phyloP scores from a whole-genome alignment of 164 flowering plant species.

The Dillenia suffruticosa region DNA sequence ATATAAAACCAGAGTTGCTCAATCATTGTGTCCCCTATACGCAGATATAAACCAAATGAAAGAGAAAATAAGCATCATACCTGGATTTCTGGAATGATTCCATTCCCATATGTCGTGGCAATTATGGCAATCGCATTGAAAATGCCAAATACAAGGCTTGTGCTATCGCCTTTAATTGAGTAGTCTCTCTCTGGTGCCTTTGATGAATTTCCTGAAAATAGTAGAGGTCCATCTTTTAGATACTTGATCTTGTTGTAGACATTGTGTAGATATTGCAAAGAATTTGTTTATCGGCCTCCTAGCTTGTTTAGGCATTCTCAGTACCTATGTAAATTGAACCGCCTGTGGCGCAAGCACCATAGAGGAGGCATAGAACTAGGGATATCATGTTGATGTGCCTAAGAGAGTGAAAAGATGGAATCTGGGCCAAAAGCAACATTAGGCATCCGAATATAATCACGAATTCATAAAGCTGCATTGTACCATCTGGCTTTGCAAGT shows the following conservation, averaged over 20 bases:
- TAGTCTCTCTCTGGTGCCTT: conserved; percentile 54
- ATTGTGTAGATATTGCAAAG: neutral
- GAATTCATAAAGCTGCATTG: conserved; percentile 53
- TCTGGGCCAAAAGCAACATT: conserved; percentile 60
- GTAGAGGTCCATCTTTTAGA: too few relatives aligned
- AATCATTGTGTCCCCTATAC: neutral
- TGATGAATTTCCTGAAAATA: conserved; percentile 41
- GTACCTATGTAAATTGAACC: conserved; percentile 60
- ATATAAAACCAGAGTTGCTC: neutral
- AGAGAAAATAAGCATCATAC: conserved; percentile 13
- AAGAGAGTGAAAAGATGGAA: conserved; percentile 75
- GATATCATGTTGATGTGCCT: conserved; percentile 68
- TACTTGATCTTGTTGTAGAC: too few relatives aligned
- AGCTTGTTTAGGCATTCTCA: too few relatives aligned
- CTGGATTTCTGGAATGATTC: conserved; percentile 77
- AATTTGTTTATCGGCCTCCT: neutral
- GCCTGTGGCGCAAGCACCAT: conserved; percentile 55
- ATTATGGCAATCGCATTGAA: conserved; percentile 61
- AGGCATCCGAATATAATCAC: conserved; percentile 53
- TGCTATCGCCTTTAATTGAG: conserved; percentile 23
- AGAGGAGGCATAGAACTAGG: conserved; percentile 41
- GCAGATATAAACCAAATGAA: neutral
- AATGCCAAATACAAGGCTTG: conserved; percentile 34
- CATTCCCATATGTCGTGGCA: conserved; percentile 69
- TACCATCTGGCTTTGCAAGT: conserved; percentile 36